These are phyloP conservation scores for Chaetomium globosum DNA, from an alignment of 2,329 filamentous ascomycete species.

Conservation along the genomic window DNA sequence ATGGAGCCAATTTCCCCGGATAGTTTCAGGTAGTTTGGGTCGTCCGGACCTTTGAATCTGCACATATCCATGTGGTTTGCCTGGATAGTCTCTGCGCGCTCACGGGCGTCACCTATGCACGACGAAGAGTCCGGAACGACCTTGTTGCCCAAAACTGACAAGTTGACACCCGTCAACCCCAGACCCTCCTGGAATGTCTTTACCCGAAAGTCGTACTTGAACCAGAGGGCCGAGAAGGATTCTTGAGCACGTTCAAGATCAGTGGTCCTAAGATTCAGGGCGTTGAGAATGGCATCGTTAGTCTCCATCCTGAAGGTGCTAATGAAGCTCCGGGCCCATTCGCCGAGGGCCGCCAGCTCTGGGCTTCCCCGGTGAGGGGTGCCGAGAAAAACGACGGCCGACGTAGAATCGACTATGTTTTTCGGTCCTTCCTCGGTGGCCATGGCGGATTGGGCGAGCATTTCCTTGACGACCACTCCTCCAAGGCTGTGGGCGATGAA, in stretches of 20 bases:
- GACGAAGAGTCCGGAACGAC: neutral
- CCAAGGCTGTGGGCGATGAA: neutral
- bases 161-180: neutral
- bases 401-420: neutral
- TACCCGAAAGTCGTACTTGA: constrained; percentile 3
- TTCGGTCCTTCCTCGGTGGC: neutral
- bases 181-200: constrained; percentile 7
- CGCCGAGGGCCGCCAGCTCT: neutral
- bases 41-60: neutral
- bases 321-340: neutral
- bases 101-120: neutral
- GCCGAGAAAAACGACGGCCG: constrained; percentile 1
- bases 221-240: neutral
- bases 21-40: neutral
- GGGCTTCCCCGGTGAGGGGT: neutral
- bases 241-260: constrained; percentile 4
- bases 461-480: constrained; percentile 1
- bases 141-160: neutral
- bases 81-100: neutral
- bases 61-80: neutral
- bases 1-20: neutral
- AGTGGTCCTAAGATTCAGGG: neutral
- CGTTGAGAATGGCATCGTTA: neutral
- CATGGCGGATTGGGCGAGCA: neutral
- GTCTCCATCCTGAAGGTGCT: neutral